Base-by-base conservation (phyloP, 441 rosid species). In the Corymbia citriodora region DNA sequence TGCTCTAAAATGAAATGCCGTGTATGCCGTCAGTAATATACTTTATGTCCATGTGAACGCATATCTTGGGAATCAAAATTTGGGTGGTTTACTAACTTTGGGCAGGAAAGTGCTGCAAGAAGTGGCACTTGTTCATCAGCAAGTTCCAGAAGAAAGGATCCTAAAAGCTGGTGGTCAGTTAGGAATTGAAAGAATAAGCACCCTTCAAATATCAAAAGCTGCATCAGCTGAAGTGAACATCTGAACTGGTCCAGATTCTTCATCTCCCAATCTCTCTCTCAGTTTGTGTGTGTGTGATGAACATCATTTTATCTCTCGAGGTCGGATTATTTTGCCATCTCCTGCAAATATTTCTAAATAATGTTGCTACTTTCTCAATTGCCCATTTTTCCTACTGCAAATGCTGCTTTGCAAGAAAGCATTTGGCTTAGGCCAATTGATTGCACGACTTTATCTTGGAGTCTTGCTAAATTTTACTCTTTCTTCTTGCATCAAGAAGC, bases 21-120 rank as follows among this genome's bases (percentile, higher is more conserved):
- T 57, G 63, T 23, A 23, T 57, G 12, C 4, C 0, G 4, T 55
- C 9, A 1, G 27, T 55, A 0, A 55, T 5, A 55, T 3, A 21
- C 61, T 55, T 55, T 0, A 57, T 9, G 12, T 57, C 63, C 9
- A 21, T 21, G 2, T 3, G 63, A 57, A 57, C 5, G 12, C 5
- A 57, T 57, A 1, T 57, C 63, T 21, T 57, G 63, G 63, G 63
- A 23, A 57, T 21, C 29, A 55, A 57, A 57, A 57, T 57, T 57
- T 57, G 27, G 10, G 63, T 57, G 29, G 63, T 57, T 55, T 57
- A 57, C 29, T 57, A 4, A 57, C 63, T 89, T 88, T 89, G 88
- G 79, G 90, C 96, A 93, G 99, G 98, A 92, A 92, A 95, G 96
- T 93, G 97, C 93, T 90, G 96, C 94, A 31, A 96, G 94, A 93